A percentile compares a stretch with the other conserved stretches of the same genome.
Evolutionary conservation across 1,284 basidiomycete species (phyloP).

Genomic region (Malassezia furfur): DNA sequence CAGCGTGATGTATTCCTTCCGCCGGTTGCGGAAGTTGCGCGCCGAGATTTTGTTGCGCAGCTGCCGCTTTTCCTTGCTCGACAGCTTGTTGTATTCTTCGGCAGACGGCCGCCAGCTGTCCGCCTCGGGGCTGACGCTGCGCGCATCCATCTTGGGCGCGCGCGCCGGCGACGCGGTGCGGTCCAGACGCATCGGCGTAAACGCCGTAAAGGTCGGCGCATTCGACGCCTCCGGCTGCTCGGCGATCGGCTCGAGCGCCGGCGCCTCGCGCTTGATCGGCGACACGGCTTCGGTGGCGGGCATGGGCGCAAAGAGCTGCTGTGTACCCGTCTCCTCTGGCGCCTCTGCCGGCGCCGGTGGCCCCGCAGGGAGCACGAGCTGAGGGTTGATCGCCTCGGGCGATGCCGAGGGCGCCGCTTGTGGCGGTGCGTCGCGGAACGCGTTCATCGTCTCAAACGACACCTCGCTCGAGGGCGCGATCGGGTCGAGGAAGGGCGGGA

Average conservation of each 20-base stretch:
- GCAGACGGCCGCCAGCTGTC: slow-evolving; percentile 56
- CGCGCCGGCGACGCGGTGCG: not conserved
- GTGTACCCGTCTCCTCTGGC: not conserved
- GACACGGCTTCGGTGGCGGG: not conserved
- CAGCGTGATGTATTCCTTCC: slow-evolving; percentile 90
- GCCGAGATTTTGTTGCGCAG: slow-evolving; percentile 93
- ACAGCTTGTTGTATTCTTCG: slow-evolving; percentile 91
- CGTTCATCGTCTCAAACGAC: not conserved
- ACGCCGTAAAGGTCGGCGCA: slow-evolving; percentile 5
- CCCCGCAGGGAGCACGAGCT: not conserved
- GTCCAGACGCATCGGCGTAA: slow-evolving; percentile 21
- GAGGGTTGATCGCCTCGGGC: not conserved
- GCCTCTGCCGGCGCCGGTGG: not conserved
- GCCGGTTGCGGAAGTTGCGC: slow-evolving; percentile 79
- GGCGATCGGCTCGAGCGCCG: not conserved
- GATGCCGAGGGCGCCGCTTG: not conserved
- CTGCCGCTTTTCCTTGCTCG: slow-evolving; percentile 89
- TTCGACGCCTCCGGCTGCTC: not conserved
- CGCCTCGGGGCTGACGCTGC: not conserved
- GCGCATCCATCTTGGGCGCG: not conserved
- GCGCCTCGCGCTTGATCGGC: not conserved
- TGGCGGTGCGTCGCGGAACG: slow-evolving; percentile 8
- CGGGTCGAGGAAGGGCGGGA: slow-evolving; percentile 4
- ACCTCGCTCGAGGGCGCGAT: not conserved
- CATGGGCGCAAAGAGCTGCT: not conserved